Base-by-base conservation (phyloP, 768 basidiomycete genomes). In the Cubamyces sp. region DNA sequence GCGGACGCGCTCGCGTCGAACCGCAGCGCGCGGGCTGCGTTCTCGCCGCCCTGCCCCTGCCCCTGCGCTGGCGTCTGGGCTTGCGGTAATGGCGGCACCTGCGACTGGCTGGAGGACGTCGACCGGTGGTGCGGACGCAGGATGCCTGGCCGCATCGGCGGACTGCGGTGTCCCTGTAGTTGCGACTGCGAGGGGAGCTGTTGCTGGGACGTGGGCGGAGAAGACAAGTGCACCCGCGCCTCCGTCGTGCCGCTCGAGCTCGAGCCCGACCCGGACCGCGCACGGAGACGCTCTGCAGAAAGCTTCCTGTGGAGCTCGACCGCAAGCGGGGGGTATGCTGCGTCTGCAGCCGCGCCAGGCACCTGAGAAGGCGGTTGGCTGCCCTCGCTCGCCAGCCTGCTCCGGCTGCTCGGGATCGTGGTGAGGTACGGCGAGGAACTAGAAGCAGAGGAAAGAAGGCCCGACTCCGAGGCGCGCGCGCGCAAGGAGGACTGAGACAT, bases 51-150 rank as follows among this genome's bases (percentile, higher is more conserved):
- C 34, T 34, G 34, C 34, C 5, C 34, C 9, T 5, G 9, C 34
- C 28, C 28, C 28, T 30, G 28, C 2, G n/a, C n/a, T n/a, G n/a
- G n/a, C n/a, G 47, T 15, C 3, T 16, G 43, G 45, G 41, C 8
- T 19, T 46, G 47, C n/a, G 42, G n/a, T 18, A 26, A 15, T 21
- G 46, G 39, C 18, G 48, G 56, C 1, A 54, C 19, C 14, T 51
- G 61, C n/a, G 69, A 67, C 64, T 76, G 76, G 5, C 74, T 71
- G 25, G 73, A 74, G 1, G 75, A 76, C 54, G 74, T 69, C 18
- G 80, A 77, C 26, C 77, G 75, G 34, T 70, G 73, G 47, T 79
- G 79, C 54, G 77, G 74, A 5, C 77, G 75, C n/a, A 79, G 67
- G 56, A 79, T 78, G 3, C 78, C 67, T 12, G 75, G 73, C 25